These are phyloP conservation scores for Ascochyta lentis DNA, from an alignment of 2,329 filamentous ascomycete genomes.

Conservation along the genomic window DNA sequence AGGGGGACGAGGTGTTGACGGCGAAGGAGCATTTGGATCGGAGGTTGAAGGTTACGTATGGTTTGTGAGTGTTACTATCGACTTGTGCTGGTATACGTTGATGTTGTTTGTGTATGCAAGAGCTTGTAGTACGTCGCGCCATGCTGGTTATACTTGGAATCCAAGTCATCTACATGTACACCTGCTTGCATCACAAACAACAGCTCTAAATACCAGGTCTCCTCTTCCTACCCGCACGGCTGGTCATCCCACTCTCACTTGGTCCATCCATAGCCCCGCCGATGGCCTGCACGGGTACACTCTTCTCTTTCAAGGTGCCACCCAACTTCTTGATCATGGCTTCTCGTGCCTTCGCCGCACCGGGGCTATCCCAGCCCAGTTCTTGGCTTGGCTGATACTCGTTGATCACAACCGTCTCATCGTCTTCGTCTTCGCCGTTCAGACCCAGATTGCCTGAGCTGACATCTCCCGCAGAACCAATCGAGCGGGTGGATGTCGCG, in stretches of 20 bases:
- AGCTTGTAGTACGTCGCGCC: neutral
- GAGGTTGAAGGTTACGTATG: constrained; percentile 66
- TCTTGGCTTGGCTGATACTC: constrained; percentile 47
- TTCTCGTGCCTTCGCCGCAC: constrained; percentile 43
- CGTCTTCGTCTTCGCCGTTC: constrained; percentile 27
- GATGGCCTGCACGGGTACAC: constrained; percentile 37
- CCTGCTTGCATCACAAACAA: neutral
- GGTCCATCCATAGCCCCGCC: constrained; percentile 45
- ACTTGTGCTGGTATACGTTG: neutral
- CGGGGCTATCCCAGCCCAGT: constrained; percentile 49
- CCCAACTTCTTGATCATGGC: constrained; percentile 47
- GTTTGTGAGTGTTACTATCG: constrained; percentile 29
- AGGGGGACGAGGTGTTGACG: constrained; percentile 56
- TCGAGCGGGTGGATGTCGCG: constrained; percentile 40
- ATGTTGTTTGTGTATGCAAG: neutral
- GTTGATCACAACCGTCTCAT: constrained; percentile 26
- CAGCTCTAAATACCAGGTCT: constrained; percentile 16
- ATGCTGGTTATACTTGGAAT: neutral
- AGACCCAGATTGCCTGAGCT: constrained; percentile 29
- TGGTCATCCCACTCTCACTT: constrained; percentile 28
- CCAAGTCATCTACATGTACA: neutral
- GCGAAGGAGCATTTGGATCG: constrained; percentile 65
- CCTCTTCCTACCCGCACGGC: constrained; percentile 36
- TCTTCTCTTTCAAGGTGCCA: constrained; percentile 41
- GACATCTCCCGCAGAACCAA: constrained; percentile 34